Percentiles rank a stretch among this genome's conserved stretches.
Evolutionary conservation across 2,329 filamentous ascomycete species (phyloP).

Genomic region (Triangularia setosa): DNA sequence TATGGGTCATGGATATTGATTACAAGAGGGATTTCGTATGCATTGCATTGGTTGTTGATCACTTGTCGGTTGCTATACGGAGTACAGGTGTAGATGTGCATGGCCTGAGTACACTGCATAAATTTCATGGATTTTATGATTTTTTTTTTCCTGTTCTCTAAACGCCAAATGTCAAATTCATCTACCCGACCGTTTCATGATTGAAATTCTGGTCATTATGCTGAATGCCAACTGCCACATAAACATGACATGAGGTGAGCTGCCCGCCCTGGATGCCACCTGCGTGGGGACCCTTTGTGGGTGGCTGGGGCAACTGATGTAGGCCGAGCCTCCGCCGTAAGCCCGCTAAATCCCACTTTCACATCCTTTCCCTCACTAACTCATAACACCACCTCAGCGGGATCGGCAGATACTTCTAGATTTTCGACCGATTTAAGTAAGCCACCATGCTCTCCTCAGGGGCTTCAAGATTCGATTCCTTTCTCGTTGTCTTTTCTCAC

Average conservation of each 20-base stretch:
- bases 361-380: background rate
- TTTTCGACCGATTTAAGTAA: background rate
- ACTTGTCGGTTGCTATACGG: background rate
- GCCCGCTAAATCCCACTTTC: background rate
- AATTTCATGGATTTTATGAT: background rate
- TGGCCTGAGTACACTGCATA: background rate
- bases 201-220: background rate
- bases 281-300: background rate
- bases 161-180: too few relatives aligned
- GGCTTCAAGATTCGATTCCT: background rate
- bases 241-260: background rate
- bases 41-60: background rate
- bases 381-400: background rate
- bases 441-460: background rate
- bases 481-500: background rate
- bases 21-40: background rate
- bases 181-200: background rate
- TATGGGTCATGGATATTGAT: background rate
- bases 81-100: background rate
- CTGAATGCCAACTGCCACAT: background rate
- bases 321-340: background rate
- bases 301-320: background rate
- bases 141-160: background rate
- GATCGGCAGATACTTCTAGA: background rate
- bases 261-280: background rate